Evolutionary conservation across 2,329 filamentous ascomycete genomes (phyloP).

Genomic region (Emericellopsis cladophorae): DNA sequence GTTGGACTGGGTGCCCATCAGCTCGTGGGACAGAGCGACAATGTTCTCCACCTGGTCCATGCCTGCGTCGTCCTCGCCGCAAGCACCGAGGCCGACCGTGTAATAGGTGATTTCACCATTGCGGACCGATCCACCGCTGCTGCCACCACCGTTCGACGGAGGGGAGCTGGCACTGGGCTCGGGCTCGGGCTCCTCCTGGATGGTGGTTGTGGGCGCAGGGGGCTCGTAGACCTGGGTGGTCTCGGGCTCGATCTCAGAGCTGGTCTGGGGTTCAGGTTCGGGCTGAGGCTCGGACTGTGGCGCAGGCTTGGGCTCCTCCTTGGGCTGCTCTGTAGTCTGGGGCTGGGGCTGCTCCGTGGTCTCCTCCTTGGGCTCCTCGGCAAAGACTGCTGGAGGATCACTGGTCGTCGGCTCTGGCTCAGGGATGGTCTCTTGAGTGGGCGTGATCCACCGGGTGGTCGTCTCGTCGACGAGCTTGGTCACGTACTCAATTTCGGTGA

Average conservation of each 20-base stretch:
- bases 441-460: slow-evolving; percentile 23
- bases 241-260: slow-evolving; percentile 3
- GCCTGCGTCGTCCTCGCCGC: slow-evolving; percentile 50
- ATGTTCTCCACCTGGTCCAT: slow-evolving; percentile 42
- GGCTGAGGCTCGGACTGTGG: slow-evolving; percentile 7
- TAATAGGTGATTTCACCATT: slow-evolving; percentile 66
- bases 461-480: slow-evolving; percentile 34
- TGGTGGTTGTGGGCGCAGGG: slow-evolving; percentile 1
- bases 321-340: slow-evolving; percentile 1
- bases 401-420: background rate
- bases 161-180: slow-evolving; percentile 1
- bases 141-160: slow-evolving; percentile 1
- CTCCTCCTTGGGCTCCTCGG: slow-evolving; percentile 4
- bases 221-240: background rate
- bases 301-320: slow-evolving; percentile 5
- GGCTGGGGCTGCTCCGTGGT: slow-evolving; percentile 5
- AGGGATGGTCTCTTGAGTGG: slow-evolving; percentile 3
- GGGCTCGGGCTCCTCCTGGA: slow-evolving; percentile 4
- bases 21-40: slow-evolving; percentile 51
- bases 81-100: slow-evolving; percentile 53
- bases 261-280: slow-evolving; percentile 4
- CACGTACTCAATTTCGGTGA: slow-evolving; percentile 33
- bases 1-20: slow-evolving; percentile 56
- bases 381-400: slow-evolving; percentile 4
- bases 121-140: slow-evolving; percentile 15